Base-by-base conservation (phyloP, 257 asterid genomes). In the Nicotiana tomentosiformis region DNA sequence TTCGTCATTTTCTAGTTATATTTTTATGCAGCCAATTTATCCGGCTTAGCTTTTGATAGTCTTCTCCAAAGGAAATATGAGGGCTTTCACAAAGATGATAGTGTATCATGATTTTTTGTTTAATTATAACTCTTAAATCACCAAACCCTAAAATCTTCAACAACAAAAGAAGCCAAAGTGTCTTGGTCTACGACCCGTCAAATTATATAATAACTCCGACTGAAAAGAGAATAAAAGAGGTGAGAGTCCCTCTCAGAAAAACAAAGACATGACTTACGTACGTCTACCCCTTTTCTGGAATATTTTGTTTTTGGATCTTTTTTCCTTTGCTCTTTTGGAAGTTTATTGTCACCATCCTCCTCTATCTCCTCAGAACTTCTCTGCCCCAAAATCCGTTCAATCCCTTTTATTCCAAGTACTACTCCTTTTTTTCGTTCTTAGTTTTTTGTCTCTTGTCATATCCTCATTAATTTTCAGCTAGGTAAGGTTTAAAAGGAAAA, bases 191-290 rank as follows among this genome's bases (percentile, higher is more conserved):
- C 49, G 49, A 43, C 20, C 18, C 14, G 30, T 60, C 66, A 60
- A 26, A 60, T n/a, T 60, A n/a, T 55, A n/a, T 55, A 55, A 16
- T 60, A 60, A n/a, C 20, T 5, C 26, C 26, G 35, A 72, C 37
- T 72, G 60, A 46, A 72, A 72, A 43, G 78, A 72, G 60, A 72
- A 72, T 72, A 72, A 72, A 20, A 72, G 60, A 43, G 49, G 49
- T 7, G 49, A 43, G 49, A 72, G 60, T 72, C 60, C 6, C 60
- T 12, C 78, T 72, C 60, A 72, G 12, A 5, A 39, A 5, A 43
- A 70, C 51, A 67, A 33, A 2, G 78, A 70, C 78, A 43, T 43
- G 46, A 70, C 78, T 43, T 43, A 20, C 78, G 57, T 51, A 51
- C 57, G 10, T 69, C 78, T 69, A n/a, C n/a, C 58, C 6, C 58